These are phyloP conservation scores for Aspergillus quadrilineatus DNA, from an alignment of 2,329 filamentous ascomycete species.

Conservation along the genomic window DNA sequence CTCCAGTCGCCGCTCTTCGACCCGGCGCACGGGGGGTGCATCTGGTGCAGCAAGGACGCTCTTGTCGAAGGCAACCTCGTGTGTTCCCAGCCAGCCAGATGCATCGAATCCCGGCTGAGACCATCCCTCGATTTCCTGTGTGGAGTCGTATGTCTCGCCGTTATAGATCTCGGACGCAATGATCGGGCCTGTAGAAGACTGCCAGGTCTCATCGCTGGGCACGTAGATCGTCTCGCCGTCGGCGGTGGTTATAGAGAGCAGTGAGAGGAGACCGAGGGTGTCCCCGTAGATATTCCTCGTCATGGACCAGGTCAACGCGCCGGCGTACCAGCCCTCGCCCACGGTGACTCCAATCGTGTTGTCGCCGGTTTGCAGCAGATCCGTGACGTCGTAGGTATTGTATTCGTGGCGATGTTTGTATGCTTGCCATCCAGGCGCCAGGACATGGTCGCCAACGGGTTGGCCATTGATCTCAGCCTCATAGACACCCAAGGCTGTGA, in stretches of 20 bases:
- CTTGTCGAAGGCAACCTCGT: conserved; percentile 11
- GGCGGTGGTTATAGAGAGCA: conserved; percentile 8
- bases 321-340: conserved; percentile 52
- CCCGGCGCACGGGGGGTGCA: conserved; percentile 46
- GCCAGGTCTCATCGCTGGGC: conserved; percentile 14
- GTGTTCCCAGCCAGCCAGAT: conserved; percentile 15
- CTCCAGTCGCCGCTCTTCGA: conserved; percentile 30
- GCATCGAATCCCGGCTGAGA: conserved; percentile 25
- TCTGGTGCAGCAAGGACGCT: conserved; percentile 28
- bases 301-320: conserved; percentile 28
- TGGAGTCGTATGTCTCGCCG: conserved; percentile 52
- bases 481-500: conserved; percentile 49
- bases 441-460: conserved; percentile 42
- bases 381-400: conserved; percentile 53
- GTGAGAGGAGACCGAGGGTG: conserved; percentile 11
- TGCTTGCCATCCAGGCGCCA: conserved; percentile 52
- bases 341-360: conserved; percentile 46
- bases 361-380: conserved; percentile 34
- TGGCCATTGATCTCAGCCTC: conserved; percentile 50
- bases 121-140: conserved; percentile 34
- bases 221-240: conserved; percentile 12
- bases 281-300: conserved; percentile 22
- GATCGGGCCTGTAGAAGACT: conserved; percentile 13
- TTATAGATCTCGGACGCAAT: conserved; percentile 48
- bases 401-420: conserved; percentile 53